Conservation (phyloP, 768 basidiomycete species). For the Boletus rex-veris region DNA sequence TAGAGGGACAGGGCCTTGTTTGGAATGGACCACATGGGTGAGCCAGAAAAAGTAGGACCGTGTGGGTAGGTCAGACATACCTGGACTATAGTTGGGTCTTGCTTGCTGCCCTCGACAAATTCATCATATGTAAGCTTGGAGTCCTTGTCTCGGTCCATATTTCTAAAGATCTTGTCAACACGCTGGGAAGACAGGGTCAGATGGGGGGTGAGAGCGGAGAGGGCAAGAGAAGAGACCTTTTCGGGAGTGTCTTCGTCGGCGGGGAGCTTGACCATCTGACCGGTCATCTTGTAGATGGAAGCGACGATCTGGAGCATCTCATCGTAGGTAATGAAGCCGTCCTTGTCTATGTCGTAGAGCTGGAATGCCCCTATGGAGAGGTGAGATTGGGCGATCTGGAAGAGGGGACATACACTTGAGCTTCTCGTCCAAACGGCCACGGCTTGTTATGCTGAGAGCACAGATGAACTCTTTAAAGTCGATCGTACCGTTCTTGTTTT, state of each 20-base stretch:
- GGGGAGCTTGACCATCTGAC: constrained; percentile 98
- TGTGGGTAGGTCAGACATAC: constrained; percentile 39
- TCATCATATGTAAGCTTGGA: constrained; percentile 92
- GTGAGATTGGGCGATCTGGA: constrained; percentile 14
- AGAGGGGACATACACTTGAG: constrained; percentile 75
- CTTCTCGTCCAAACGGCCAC: constrained; percentile 95
- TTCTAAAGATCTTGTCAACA: constrained; percentile 97
- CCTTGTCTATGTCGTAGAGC: constrained; percentile 97
- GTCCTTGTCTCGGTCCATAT: constrained; percentile 97
- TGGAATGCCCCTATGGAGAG: constrained; percentile 90
- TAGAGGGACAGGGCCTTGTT: constrained; percentile 87
- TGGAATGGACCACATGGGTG: constrained; percentile 17
- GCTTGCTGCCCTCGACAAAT: constrained; percentile 97
- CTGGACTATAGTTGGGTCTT: constrained; percentile 99
- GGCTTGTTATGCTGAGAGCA: constrained; percentile 90
- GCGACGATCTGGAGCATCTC: constrained; percentile 99
- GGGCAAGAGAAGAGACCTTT: constrained; percentile 56
- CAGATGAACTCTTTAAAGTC: constrained; percentile 99
- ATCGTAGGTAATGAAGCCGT: constrained; percentile 96
- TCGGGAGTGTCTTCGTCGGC: constrained; percentile 99
- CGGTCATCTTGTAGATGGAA: constrained; percentile 99
- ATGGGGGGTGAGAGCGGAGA: neutral
- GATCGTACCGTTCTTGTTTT: constrained; percentile 93
- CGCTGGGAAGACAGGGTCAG: constrained; percentile 50
- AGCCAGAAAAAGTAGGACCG: constrained; percentile 5